These are phyloP conservation scores for Oryza brachyantha DNA, from an alignment of 176 grass and related monocot species.

Conservation along the genomic window DNA sequence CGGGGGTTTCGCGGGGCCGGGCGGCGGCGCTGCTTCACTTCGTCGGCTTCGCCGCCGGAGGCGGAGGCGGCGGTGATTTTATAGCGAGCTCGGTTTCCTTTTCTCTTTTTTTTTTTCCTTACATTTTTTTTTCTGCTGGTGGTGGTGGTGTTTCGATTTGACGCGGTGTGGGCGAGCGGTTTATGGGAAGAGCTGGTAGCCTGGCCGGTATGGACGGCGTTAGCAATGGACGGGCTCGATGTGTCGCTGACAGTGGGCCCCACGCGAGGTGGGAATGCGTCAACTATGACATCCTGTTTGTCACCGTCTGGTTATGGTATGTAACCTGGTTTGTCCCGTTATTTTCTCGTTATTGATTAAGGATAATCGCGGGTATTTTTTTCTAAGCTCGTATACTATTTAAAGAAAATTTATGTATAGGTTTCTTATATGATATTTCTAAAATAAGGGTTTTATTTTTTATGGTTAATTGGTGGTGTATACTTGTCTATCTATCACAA, in stretches of 20 bases:
- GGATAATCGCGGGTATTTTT: no score
- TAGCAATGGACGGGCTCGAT: not conserved
- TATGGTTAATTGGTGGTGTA: no score
- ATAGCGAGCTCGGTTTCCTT: constrained; percentile 12
- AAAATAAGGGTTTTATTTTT: no score
- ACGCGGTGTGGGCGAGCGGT: not conserved
- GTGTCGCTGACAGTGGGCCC: not conserved
- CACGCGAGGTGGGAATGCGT: not conserved
- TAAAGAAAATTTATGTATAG: no score
- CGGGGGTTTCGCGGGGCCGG: not conserved
- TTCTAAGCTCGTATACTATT: no score
- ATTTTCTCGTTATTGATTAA: no score
- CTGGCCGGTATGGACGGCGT: not conserved
- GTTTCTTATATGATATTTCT: no score
- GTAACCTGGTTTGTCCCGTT: no score
- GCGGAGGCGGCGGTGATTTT: constrained; percentile 11
- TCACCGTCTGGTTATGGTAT: no score
- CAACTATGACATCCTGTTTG: not conserved
- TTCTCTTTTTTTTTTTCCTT: not conserved
- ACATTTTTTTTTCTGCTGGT: no score
- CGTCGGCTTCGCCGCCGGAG: constrained; percentile 32
- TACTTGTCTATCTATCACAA: no score
- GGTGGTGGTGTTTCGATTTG: not conserved
- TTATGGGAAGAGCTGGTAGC: not conserved
- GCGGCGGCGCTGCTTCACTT: constrained; percentile 23